Evolutionary conservation across 140 eudicot genomes (phyloP).

Genomic region (Stevia rebaudiana): DNA sequence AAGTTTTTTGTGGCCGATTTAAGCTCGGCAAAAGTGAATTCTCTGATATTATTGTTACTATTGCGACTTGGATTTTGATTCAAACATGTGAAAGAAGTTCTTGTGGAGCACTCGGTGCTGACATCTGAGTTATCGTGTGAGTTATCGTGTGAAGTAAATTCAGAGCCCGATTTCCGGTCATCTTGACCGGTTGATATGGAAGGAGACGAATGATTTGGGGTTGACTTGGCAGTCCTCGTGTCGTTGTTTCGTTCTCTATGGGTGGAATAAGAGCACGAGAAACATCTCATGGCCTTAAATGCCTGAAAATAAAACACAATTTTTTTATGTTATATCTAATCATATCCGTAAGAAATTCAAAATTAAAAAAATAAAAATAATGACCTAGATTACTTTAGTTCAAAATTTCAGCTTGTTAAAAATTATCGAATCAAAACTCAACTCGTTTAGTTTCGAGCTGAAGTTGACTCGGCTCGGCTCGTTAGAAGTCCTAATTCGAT

Average conservation of each 20-base stretch:
- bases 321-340: too few species aligned
- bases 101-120: constrained; percentile 48
- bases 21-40: constrained; percentile 56
- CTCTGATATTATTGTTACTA: constrained; percentile 44
- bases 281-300: constrained; percentile 62
- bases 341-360: too few species aligned
- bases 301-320: constrained; percentile 10
- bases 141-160: constrained; percentile 40
- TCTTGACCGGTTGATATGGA: constrained; percentile 41
- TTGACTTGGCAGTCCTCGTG: constrained; percentile 41
- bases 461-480: too few species aligned
- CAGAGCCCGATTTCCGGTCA: constrained; percentile 48
- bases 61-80: constrained; percentile 47
- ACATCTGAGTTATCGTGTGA: constrained; percentile 53
- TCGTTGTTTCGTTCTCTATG: constrained; percentile 38
- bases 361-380: too few species aligned
- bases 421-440: too few species aligned
- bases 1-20: constrained; percentile 72
- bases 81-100: constrained; percentile 46
- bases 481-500: too few species aligned
- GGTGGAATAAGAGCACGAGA: constrained; percentile 37
- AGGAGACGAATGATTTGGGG: constrained; percentile 45
- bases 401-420: too few species aligned
- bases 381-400: too few species aligned
- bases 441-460: too few species aligned